Conservation (phyloP, 176 grass and related monocot genomes). For the Phoenix dactylifera region DNA sequence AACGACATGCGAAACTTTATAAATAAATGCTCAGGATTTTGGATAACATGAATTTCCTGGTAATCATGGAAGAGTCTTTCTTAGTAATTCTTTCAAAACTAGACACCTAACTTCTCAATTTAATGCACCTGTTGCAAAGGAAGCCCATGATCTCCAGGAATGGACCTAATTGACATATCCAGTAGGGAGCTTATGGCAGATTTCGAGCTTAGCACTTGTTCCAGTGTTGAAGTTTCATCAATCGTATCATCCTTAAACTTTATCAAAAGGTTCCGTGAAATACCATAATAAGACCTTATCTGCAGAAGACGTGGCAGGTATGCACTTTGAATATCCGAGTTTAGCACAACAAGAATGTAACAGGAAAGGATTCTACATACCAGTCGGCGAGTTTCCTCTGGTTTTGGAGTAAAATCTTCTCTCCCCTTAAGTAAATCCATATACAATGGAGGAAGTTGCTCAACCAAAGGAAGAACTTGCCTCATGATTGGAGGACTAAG, state of each 20-base stretch:
- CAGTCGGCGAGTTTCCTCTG: conserved; percentile 76
- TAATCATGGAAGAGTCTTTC: too few species aligned
- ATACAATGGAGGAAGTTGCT: conserved; percentile 94
- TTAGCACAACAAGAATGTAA: not conserved
- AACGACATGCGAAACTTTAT: too few species aligned
- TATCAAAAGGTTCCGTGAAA: conserved; percentile 87
- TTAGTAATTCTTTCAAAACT: not conserved
- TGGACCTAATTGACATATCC: conserved; percentile 80
- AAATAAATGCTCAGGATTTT: too few species aligned
- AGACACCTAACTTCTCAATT: not conserved
- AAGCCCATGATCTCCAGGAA: conserved; percentile 85
- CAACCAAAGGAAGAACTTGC: conserved; percentile 83
- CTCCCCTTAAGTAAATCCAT: conserved; percentile 85
- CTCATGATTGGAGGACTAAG: conserved; percentile 81
- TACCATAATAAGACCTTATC: conserved; percentile 94
- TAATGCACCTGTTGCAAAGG: conserved; percentile 77
- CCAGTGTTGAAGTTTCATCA: conserved; percentile 76
- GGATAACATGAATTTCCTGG: too few species aligned
- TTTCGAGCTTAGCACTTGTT: conserved; percentile 79
- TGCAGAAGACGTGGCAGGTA: conserved; percentile 16
- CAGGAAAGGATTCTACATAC: conserved; percentile 27
- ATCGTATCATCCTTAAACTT: conserved; percentile 96
- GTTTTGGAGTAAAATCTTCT: conserved; percentile 94
- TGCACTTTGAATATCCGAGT: not conserved
- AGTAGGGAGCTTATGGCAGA: conserved; percentile 76